These are phyloP conservation scores for Malassezia pachydermatis DNA, from an alignment of 1,284 basidiomycete genomes.

Conservation along the genomic window DNA sequence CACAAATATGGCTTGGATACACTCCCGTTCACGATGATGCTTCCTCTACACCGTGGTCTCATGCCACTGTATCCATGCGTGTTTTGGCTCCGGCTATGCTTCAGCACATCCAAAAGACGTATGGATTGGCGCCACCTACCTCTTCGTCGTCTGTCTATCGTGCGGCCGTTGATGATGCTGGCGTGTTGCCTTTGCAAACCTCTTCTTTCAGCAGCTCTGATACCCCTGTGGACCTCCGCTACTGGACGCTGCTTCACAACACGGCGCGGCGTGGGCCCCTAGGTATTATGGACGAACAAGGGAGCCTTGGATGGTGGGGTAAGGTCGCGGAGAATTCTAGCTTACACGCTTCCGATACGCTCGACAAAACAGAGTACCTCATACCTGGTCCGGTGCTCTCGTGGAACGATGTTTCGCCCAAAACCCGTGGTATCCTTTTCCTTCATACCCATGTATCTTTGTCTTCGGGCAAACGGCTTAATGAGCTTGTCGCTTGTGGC, in stretches of 20 bases:
- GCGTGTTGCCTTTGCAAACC: not conserved
- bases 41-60: not conserved
- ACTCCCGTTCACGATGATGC: constrained; percentile 1
- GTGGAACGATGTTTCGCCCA: not conserved
- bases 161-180: constrained; percentile 17
- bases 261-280: constrained; percentile 24
- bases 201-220: too few relatives aligned
- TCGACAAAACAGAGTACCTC: not conserved
- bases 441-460: constrained; percentile 6
- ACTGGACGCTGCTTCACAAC: constrained; percentile 31
- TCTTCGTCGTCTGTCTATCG: constrained; percentile 11
- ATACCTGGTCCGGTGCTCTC: not conserved
- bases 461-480: constrained; percentile 2
- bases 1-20: constrained; percentile 21
- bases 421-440: constrained; percentile 2
- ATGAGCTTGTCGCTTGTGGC: constrained; percentile 6
- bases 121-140: constrained; percentile 27
- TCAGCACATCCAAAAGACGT: constrained; percentile 25
- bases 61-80: constrained; percentile 7
- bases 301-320: constrained; percentile 28
- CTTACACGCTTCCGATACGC: not conserved
- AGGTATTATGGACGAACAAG: constrained; percentile 19
- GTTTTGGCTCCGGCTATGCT: constrained; percentile 25
- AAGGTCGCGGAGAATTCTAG: not conserved
- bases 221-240: constrained; percentile 22